Evolutionary conservation across 148 eudicot species (phyloP).

Genomic region (Linanthus parryae): DNA sequence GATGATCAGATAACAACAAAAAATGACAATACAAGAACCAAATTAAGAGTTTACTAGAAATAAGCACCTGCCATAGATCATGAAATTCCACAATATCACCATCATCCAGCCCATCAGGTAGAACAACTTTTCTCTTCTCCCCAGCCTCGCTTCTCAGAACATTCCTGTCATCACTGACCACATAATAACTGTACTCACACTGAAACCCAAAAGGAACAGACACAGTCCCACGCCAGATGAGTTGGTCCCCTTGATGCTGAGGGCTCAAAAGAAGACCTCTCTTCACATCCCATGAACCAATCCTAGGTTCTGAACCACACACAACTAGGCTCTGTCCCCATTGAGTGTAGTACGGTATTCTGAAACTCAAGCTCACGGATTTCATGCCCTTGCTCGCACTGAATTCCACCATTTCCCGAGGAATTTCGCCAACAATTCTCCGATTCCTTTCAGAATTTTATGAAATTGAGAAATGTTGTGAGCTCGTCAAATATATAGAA

Average conservation of each 20-base stretch:
- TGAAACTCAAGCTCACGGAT: constrained; percentile 57
- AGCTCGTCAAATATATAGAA: too few relatives aligned
- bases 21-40: neutral
- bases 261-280: constrained; percentile 70
- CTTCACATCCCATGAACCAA: constrained; percentile 88
- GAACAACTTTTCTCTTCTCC: constrained; percentile 50
- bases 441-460: too few relatives aligned
- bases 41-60: neutral
- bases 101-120: constrained; percentile 54
- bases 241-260: constrained; percentile 60
- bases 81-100: constrained; percentile 71
- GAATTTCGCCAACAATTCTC: too few relatives aligned
- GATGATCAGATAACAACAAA: neutral
- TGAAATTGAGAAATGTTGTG: too few relatives aligned
- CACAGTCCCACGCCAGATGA: constrained; percentile 74
- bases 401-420: constrained; percentile 44
- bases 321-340: constrained; percentile 92
- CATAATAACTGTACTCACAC: constrained; percentile 78
- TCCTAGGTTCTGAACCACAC: constrained; percentile 74
- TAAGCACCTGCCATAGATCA: constrained; percentile 92
- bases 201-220: constrained; percentile 53
- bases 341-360: constrained; percentile 78
- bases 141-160: constrained; percentile 80
- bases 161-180: constrained; percentile 79
- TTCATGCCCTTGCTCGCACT: constrained; percentile 31